Percentiles rank a stretch among this genome's conserved stretches.
phyloP scores from a whole-genome alignment of 2,329 filamentous ascomycete species.

The Aspergillus quadrilineatus region DNA sequence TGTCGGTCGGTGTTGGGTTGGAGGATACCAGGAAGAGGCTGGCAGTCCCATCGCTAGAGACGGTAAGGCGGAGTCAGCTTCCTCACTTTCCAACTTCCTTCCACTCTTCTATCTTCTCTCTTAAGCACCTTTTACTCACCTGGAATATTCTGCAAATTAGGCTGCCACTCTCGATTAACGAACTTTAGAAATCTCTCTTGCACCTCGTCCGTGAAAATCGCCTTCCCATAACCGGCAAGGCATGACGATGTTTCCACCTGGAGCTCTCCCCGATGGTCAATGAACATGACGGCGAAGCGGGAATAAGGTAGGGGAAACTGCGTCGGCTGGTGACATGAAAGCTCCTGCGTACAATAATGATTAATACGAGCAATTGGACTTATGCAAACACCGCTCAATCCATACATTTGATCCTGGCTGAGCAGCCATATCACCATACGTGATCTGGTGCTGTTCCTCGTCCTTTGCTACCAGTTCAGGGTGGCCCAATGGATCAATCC shows the following conservation, averaged over 20 bases:
- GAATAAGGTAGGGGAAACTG: constrained; percentile 29
- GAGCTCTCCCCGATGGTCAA: constrained; percentile 36
- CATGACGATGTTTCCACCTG: constrained; percentile 35
- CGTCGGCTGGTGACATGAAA: constrained; percentile 19
- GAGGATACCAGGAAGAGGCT: constrained; percentile 25
- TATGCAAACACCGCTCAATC: background rate
- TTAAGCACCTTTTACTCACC: constrained; percentile 22
- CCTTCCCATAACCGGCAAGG: constrained; percentile 31
- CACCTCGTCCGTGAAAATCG: constrained; percentile 39
- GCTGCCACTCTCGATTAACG: constrained; percentile 21
- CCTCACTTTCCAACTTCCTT: background rate
- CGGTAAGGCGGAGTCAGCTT: background rate
- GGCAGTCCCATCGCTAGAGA: constrained; percentile 8
- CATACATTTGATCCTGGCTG: constrained; percentile 23
- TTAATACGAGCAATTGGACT: constrained; percentile 8
- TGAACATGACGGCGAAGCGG: constrained; percentile 40
- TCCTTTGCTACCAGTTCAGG: constrained; percentile 12
- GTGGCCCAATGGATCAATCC: constrained; percentile 20
- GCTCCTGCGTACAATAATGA: constrained; percentile 19
- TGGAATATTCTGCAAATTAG: constrained; percentile 22
- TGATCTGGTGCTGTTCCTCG: constrained; percentile 18
- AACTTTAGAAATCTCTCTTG: constrained; percentile 35
- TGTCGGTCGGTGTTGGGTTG: constrained; percentile 17
- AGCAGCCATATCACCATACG: constrained; percentile 23
- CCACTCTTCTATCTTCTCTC: background rate